Conservation (phyloP, 2,329 filamentous ascomycete genomes). For the Pyrenochaeta sp. region DNA sequence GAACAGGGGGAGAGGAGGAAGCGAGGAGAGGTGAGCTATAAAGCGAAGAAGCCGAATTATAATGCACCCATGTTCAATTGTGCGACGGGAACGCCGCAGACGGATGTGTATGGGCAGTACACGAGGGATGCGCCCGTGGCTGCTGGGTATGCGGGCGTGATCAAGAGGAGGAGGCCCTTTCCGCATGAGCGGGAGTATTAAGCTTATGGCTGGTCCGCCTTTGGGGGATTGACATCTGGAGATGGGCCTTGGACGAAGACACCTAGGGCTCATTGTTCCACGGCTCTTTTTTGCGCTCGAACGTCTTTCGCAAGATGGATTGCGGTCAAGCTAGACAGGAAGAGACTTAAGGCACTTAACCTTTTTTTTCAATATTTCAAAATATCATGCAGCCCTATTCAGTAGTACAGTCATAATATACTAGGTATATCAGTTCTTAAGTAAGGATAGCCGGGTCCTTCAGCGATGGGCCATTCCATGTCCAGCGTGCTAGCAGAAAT, state of each 20-base stretch:
- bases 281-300: not conserved
- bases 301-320: not conserved
- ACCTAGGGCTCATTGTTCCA: not conserved
- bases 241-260: not conserved
- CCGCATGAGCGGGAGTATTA: not conserved
- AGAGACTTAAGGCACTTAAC: not conserved
- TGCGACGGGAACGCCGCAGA: slow-evolving; percentile 10
- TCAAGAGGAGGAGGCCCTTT: not conserved
- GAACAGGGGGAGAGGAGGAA: not conserved
- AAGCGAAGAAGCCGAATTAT: slow-evolving; percentile 1
- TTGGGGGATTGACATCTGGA: not conserved
- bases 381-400: no score
- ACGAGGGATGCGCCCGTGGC: not conserved
- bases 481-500: no score
- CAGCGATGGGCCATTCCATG: no score
- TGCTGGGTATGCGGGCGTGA: slow-evolving; percentile 9
- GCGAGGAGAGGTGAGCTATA: not conserved
- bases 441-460: no score
- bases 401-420: no score
- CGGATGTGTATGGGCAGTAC: slow-evolving; percentile 1
- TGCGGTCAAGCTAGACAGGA: not conserved
- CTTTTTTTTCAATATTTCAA: no score
- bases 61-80: slow-evolving; percentile 33
- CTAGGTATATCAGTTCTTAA: no score
- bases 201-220: slow-evolving; percentile 12